Evolutionary conservation across 441 rosid species (phyloP).

Genomic region (Eutrema salsugineum): DNA sequence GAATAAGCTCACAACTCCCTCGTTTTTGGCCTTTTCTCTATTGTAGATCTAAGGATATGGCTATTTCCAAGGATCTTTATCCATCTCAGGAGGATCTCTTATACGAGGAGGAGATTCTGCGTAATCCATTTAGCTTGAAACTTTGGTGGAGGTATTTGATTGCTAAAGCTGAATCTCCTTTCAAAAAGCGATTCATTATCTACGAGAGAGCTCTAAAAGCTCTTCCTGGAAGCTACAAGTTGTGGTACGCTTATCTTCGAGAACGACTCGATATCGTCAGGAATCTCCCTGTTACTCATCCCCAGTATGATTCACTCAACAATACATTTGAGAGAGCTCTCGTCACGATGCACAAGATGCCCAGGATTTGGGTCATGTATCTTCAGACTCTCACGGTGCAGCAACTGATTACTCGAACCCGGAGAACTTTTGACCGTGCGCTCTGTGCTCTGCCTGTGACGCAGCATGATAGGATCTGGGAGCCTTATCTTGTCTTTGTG

Average conservation of each 20-base stretch:
- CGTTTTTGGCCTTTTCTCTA: not conserved
- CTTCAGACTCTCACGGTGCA: slow-evolving; percentile 58
- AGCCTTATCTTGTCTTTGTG: slow-evolving; percentile 74
- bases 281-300: slow-evolving; percentile 62
- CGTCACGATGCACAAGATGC: slow-evolving; percentile 97
- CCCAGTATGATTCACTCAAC: slow-evolving; percentile 68
- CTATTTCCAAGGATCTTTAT: slow-evolving; percentile 69
- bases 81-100: slow-evolving; percentile 81
- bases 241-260: slow-evolving; percentile 80
- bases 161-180: slow-evolving; percentile 65
- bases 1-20: not conserved
- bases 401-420: slow-evolving; percentile 54
- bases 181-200: slow-evolving; percentile 64
- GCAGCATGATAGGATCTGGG: slow-evolving; percentile 94
- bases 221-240: slow-evolving; percentile 86
- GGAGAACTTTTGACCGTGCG: slow-evolving; percentile 75
- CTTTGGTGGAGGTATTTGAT: slow-evolving; percentile 94
- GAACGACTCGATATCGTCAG: slow-evolving; percentile 80
- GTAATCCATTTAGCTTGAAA: slow-evolving; percentile 79
- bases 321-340: slow-evolving; percentile 86
- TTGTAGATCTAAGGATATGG: slow-evolving; percentile 37
- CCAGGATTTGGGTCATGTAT: slow-evolving; percentile 94
- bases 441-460: slow-evolving; percentile 92
- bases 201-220: slow-evolving; percentile 89
- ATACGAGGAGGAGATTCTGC: slow-evolving; percentile 78